Conservation (phyloP, 2,329 filamentous ascomycete genomes). For the Waltergamsia citrina region DNA sequence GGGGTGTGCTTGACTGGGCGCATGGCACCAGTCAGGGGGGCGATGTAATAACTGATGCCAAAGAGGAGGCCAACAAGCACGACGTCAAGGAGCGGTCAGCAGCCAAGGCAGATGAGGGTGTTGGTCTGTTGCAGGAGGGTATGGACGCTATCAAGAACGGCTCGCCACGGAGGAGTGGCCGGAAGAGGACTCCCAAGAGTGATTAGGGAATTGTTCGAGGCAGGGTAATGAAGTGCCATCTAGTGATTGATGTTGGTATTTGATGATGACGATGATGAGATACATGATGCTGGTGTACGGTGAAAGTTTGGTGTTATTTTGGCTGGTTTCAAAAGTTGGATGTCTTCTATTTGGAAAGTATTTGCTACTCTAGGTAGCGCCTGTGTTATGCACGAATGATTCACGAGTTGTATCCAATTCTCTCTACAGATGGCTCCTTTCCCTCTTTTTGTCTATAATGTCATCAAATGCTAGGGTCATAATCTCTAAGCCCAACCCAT, state of each 20-base stretch:
- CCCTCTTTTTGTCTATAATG: slow-evolving; percentile 1
- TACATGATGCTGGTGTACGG: too few relatives aligned
- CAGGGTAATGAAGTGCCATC: slow-evolving; percentile 1
- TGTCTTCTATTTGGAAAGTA: too few relatives aligned
- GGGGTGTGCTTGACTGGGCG: slow-evolving; percentile 54
- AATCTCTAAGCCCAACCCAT: slow-evolving; percentile 21
- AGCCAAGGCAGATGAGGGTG: slow-evolving; percentile 20
- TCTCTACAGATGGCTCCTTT: neutral
- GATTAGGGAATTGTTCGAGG: slow-evolving; percentile 4
- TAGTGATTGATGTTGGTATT: too few relatives aligned
- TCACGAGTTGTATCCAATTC: neutral
- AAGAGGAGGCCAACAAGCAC: slow-evolving; percentile 47
- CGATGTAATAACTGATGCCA: slow-evolving; percentile 42
- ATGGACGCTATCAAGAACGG: slow-evolving; percentile 17
- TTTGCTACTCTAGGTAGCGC: too few relatives aligned
- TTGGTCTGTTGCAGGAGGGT: slow-evolving; percentile 20
- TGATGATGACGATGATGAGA: too few relatives aligned
- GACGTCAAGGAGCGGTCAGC: slow-evolving; percentile 32
- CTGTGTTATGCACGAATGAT: too few relatives aligned
- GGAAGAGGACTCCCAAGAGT: slow-evolving; percentile 12
- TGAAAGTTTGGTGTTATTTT: too few relatives aligned
- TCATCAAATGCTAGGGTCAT: too few relatives aligned
- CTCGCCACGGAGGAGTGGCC: slow-evolving; percentile 14
- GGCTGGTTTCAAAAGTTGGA: too few relatives aligned
- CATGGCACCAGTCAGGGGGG: slow-evolving; percentile 45